Base-by-base conservation (phyloP, 1,139 yeast species). In the Sugiyamaella novakii region DNA sequence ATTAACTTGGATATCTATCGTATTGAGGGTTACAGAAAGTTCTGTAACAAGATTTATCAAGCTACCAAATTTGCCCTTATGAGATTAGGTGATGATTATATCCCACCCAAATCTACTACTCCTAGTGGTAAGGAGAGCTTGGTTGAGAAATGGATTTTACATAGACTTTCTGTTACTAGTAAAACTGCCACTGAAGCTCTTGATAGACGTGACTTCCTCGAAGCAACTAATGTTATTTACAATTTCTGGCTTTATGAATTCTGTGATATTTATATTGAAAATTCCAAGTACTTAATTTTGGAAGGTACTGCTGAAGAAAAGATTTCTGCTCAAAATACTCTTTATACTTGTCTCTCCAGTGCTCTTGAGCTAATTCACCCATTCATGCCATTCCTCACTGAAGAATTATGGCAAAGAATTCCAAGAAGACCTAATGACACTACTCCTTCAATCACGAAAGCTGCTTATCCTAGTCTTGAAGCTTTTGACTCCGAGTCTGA, bases 1-100 rank as follows among this genome's bases (percentile, higher is more conserved):
- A 92, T 92, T 70, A 92, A 92, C 74, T 80, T 92, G 69, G 98
- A 92, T 68, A 89, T 92, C 63, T 77, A 89, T 70, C 87, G 98
- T 75, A 96, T 92, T 60, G 98, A 94, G 70, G 98, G 98, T 65
- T 92, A 92, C 83, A 82, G 98, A 75, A 92, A 92, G 79, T 92
- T 92, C 86, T 91, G 98, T 79, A 92, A 92, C 82, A 92, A 92
- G 82, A 92, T 92, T 63, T 92, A 88, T 78, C 98, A 92, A 75
- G 98, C 98, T 51, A 91, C 98, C 57, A 92, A 92, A 75, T 92
- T 92, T 66, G 98, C 89, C 35, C 77, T 92, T 71, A 84, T 94
- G 81, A 84, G 94, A 71, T 78, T 92, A 58, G 98, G 98, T 51
- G 84, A 80, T 22, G 95, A 84, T 68, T 92, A 87, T 71, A 71